Conservation (phyloP, 2,329 filamentous ascomycete species). For the Coniochaeta sp. region DNA sequence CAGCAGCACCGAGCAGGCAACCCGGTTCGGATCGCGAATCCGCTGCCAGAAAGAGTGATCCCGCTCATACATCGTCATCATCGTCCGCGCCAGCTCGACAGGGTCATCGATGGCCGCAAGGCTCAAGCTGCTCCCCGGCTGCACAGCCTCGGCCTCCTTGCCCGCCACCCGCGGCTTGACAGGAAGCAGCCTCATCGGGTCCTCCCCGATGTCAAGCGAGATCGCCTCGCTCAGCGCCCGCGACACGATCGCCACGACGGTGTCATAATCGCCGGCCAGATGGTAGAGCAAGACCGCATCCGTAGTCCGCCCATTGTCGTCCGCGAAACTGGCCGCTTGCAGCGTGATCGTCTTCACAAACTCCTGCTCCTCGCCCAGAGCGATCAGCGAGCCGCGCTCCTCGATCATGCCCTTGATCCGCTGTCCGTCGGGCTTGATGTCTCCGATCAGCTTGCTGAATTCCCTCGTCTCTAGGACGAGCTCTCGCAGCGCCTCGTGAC, state of each 20-base stretch:
- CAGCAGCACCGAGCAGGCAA: conserved; percentile 47
- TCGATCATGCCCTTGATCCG: conserved; percentile 85
- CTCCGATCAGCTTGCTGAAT: conserved; percentile 87
- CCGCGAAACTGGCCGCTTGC: conserved; percentile 84
- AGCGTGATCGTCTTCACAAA: conserved; percentile 89
- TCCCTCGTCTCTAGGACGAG: conserved; percentile 94
- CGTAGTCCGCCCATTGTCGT: conserved; percentile 87
- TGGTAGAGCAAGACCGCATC: conserved; percentile 94
- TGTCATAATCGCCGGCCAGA: conserved; percentile 90
- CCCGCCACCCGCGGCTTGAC: conserved; percentile 60
- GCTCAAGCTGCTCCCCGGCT: conserved; percentile 50
- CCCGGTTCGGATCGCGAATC: conserved; percentile 49
- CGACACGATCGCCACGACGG: conserved; percentile 84
- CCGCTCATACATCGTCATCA: conserved; percentile 56
- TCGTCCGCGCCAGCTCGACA: conserved; percentile 49
- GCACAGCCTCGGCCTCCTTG: conserved; percentile 20
- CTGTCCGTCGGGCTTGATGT: conserved; percentile 78
- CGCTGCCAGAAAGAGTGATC: conserved; percentile 53
- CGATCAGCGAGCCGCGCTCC: conserved; percentile 73
- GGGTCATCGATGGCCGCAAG: conserved; percentile 53
- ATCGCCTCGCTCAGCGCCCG: conserved; percentile 85
- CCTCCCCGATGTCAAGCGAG: conserved; percentile 76
- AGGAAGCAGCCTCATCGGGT: conserved; percentile 69
- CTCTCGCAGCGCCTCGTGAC: conserved; percentile 87
- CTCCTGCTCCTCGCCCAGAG: conserved; percentile 65